These are phyloP conservation scores for Gossypium bickii DNA, from an alignment of 345 rosid species.

Conservation along the genomic window DNA sequence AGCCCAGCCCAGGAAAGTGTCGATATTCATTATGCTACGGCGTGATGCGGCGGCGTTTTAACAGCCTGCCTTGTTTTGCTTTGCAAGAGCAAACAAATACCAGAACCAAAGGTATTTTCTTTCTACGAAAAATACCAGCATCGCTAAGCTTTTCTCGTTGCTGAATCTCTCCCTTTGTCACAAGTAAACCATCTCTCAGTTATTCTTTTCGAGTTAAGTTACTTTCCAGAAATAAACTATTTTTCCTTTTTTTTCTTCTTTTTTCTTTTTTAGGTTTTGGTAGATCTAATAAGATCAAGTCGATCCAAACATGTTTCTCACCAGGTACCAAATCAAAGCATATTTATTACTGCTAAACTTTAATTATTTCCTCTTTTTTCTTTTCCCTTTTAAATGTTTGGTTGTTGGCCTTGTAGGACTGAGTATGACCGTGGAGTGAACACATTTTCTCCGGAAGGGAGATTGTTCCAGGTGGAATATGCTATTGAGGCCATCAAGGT, in stretches of 20 bases:
- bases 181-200: neutral
- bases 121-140: too few species aligned
- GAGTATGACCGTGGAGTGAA: conserved; percentile 99
- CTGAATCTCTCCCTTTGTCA: too few species aligned
- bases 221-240: neutral
- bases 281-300: conserved; percentile 23
- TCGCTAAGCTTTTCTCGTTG: neutral
- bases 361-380: neutral
- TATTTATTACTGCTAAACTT: neutral
- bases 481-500: conserved; percentile 99
- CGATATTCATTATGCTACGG: neutral
- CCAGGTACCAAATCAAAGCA: conserved; percentile 39
- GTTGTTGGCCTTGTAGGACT: conserved; percentile 45
- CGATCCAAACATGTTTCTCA: conserved; percentile 54
- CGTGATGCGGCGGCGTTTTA: neutral
- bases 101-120: too few species aligned
- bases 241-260: neutral
- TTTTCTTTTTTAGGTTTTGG: conserved; percentile 15
- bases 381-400: neutral
- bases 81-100: conserved; percentile 19
- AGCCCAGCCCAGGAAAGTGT: neutral
- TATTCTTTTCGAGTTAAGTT: neutral
- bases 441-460: conserved; percentile 97
- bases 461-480: conserved; percentile 94
- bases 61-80: conserved; percentile 23